phyloP scores from a whole-genome alignment of 805 yeast species.

The Candida namnaoensis region DNA sequence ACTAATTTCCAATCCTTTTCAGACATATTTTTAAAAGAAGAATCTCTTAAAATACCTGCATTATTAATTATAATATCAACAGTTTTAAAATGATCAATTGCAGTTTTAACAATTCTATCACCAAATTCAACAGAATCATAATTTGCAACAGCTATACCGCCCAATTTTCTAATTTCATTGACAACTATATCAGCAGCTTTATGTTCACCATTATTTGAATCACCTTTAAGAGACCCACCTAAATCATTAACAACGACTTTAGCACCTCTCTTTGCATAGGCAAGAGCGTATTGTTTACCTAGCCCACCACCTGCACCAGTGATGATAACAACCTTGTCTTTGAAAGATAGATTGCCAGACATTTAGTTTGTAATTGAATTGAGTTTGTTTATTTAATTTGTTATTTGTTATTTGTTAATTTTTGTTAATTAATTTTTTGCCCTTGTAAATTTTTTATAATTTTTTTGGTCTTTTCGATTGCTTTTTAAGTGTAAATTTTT shows the following conservation, averaged over 20 bases:
- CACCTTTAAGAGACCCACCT: constrained; percentile 76
- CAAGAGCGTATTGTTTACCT: constrained; percentile 81
- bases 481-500: no score
- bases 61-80: constrained; percentile 87
- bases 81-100: constrained; percentile 78
- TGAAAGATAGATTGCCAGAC: constrained; percentile 33
- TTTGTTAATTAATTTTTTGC: no score
- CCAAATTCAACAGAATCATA: constrained; percentile 88
- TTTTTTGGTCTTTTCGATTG: no score
- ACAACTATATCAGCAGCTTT: constrained; percentile 88
- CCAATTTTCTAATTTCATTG: constrained; percentile 63
- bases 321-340: constrained; percentile 82
- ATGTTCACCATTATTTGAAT: constrained; percentile 58
- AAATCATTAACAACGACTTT: constrained; percentile 92
- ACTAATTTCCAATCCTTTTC: constrained; percentile 74
- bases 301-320: constrained; percentile 99
- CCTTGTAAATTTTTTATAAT: no score
- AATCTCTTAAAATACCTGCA: constrained; percentile 91
- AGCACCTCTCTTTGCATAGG: constrained; percentile 87
- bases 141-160: constrained; percentile 89
- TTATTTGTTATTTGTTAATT: no score
- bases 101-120: constrained; percentile 76
- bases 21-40: constrained; percentile 79
- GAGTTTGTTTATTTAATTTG: no score
- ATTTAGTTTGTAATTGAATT: no score